Percentiles rank a stretch among this genome's conserved stretches.
Evolutionary conservation across 2,329 filamentous ascomycete species (phyloP).

Genomic region (Sporothrix inflata): DNA sequence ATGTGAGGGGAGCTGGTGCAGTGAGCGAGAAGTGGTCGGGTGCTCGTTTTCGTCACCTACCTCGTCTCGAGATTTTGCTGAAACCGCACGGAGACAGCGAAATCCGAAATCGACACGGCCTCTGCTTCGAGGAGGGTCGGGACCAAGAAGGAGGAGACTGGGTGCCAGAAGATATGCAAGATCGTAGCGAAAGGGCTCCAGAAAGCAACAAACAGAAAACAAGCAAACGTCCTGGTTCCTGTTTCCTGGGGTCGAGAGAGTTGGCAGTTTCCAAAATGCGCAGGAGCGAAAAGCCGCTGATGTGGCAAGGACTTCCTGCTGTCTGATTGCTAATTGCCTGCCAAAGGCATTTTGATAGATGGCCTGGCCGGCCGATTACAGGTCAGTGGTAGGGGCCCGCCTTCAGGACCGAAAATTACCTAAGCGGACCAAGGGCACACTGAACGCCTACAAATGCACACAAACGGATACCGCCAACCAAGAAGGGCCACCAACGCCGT

Average conservation of each 20-base stretch:
- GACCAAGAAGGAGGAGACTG: not conserved
- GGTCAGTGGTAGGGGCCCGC: not conserved
- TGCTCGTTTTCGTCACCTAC: slow-evolving; percentile 18
- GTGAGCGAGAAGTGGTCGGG: not conserved
- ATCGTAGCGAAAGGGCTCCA: not conserved
- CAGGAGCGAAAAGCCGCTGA: slow-evolving; percentile 24
- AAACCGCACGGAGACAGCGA: slow-evolving; percentile 13
- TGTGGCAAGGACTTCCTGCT: slow-evolving; percentile 28
- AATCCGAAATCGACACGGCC: not conserved
- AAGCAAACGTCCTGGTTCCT: slow-evolving; percentile 13
- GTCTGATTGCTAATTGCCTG: slow-evolving; percentile 30
- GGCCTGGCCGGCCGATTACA: not conserved
- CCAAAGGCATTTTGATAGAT: slow-evolving; percentile 24
- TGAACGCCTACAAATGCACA: not conserved
- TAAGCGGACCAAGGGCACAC: slow-evolving; percentile 26
- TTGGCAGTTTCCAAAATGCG: slow-evolving; percentile 15
- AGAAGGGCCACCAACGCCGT: not conserved
- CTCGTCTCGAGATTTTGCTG: slow-evolving; percentile 20
- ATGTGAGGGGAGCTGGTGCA: not conserved
- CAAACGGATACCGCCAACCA: slow-evolving; percentile 20
- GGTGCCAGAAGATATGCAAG: slow-evolving; percentile 17
- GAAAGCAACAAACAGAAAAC: not conserved
- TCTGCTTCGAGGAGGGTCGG: not conserved
- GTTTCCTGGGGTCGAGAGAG: not conserved
- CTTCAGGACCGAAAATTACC: slow-evolving; percentile 28